Evolutionary conservation across 129 eudicot genomes (phyloP).

Genomic region (Escallonia herrerae): DNA sequence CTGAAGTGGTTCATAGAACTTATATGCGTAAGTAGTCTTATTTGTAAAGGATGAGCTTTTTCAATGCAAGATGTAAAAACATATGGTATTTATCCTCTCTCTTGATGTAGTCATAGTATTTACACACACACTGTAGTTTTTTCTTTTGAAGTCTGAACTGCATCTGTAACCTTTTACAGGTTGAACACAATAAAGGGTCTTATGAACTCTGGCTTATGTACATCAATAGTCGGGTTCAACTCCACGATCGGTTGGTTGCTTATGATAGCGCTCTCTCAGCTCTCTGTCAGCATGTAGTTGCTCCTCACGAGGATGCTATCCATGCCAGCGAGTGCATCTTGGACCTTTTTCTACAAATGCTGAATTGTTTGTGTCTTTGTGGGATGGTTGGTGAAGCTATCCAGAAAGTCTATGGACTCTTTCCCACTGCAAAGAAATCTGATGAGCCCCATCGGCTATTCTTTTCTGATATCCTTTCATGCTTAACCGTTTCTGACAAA

Average conservation of each 20-base stretch:
- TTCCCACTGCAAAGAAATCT: constrained; percentile 25
- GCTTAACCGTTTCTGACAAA: constrained; percentile 37
- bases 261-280: constrained; percentile 43
- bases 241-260: constrained; percentile 42
- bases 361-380: constrained; percentile 48
- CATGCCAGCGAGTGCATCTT: constrained; percentile 48
- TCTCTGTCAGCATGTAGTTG: constrained; percentile 38
- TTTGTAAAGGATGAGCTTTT: no score
- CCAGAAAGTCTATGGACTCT: constrained; percentile 32
- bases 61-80: no score
- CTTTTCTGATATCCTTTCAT: constrained; percentile 32
- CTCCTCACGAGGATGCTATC: constrained; percentile 18
- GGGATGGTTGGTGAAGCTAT: constrained; percentile 47
- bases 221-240: constrained; percentile 54
- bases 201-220: constrained; percentile 79
- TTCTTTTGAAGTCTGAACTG: background rate
- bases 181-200: constrained; percentile 39
- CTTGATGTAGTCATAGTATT: no score
- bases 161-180: constrained; percentile 29
- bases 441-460: constrained; percentile 14
- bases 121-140: background rate
- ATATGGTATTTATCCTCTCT: no score
- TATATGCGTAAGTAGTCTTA: no score
- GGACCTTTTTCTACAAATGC: constrained; percentile 65
- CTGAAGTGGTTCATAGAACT: no score